Evolutionary conservation across 129 eudicot species (phyloP), one percentile per base, ranked within the genome.

Genomic region (Helichrysum umbraculigerum): DNA sequence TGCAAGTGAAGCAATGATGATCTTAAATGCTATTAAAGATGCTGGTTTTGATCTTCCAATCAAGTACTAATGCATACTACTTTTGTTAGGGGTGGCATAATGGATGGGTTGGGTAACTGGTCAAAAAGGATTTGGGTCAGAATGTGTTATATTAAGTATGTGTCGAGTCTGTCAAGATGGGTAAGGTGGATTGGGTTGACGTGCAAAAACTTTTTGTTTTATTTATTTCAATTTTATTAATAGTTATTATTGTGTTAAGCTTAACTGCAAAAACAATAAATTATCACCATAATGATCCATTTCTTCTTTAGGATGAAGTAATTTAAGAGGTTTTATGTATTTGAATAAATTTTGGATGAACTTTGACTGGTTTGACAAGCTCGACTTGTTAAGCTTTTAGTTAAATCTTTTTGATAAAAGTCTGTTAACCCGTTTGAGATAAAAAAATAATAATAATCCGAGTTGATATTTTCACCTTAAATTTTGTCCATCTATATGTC

Each of bases 41-140:
- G 83, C 89, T 81, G 99, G 97, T 76, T 91, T 91, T 64, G 84
- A 86, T 77, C 85, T 91, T 70, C 97, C 97, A 15, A 52, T 94
- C 83, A 91, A 87, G 96, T 84, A 86, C 7, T 75, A 11, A 59
- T 73, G 68, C 20, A 35, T 73, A 12, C 30, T 30, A 62, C 62
- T 75, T 42, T 59, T 66, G 54, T 25, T 39, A 73, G 29, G 29
- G 70, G 66, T 73, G 66, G 41, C 10, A 39, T 52, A 39, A 39
- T 7, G 59, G 42, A 20, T 2, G 25, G 67, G 8, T 15, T 58
- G 68, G 68, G 51, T 73, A 17, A 73, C 21, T 14, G 30, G 77
- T 59, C 57, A 34, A 33, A 35, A 35, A 28, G 66, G 65, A 25
- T 71, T 12, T 30, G 64, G 64, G 54, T 34, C 67, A 58, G 22